Evolutionary conservation across 768 basidiomycete species (phyloP), one percentile per base, ranked within the genome.

Genomic region (Amanita jacksonii): DNA sequence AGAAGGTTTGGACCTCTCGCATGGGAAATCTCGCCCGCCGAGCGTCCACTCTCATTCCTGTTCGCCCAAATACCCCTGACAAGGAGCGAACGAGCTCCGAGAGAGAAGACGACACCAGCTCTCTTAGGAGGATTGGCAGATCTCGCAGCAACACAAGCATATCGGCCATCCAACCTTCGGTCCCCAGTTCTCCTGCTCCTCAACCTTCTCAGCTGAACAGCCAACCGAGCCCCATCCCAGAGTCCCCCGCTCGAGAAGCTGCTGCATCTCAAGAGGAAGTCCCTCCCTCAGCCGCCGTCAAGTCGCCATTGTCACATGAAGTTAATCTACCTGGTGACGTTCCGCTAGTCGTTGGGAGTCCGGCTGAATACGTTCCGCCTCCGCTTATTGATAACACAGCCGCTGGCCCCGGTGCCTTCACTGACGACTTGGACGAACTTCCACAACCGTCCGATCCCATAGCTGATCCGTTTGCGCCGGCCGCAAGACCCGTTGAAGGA

Each of bases 211-310:
- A 51, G 3, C 45, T 54, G 9, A 36, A 54, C 20, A 54, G 51
- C 23, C 55, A 64, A 9, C 79, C 80, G 8, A 80, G 77, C 48
- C 81, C 84, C 3, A 83, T 86, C 46, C 67, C 75, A 1, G 84
- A 86, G 55, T 83, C 79, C 2, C 81, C 82, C 22, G 70, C 69
- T 6, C 70, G 79, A 19, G 78, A 80, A 52, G 71, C 66, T 7
- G 74, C 68, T 10, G 70, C 64, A 3, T 48, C 63, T 16, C 22
- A 35, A 16, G 24, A 35, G 23, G 50, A 49, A 23, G 51, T 54
- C 16, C 36, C 46, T 28, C 46, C 54, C 5, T 53, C 54, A 3
- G 42, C 56, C 16, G 69, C 60, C 0, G 66, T 65, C 22, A 44
- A 44, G 34, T 74, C 77, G 18, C 72, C 73, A 19, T 63, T 74